phyloP scores from a whole-genome alignment of 1,284 basidiomycete species.

The Naganishia albida region DNA sequence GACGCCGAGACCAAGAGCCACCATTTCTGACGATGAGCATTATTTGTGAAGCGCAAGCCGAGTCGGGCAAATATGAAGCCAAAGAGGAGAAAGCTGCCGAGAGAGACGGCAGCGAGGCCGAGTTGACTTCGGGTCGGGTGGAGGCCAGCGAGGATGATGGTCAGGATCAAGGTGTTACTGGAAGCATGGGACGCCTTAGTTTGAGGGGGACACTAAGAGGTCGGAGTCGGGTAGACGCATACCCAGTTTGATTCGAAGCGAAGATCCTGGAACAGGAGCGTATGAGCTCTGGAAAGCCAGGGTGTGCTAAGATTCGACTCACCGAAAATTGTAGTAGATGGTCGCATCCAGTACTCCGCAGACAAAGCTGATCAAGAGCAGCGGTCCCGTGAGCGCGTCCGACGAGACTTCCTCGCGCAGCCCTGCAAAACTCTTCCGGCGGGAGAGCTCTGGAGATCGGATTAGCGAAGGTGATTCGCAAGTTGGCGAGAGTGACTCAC shows the following conservation, averaged over 20 bases:
- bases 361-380: conserved; percentile 24
- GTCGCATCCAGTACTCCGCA: conserved; percentile 21
- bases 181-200: neutral
- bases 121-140: conserved; percentile 22
- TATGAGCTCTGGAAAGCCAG: too few species aligned
- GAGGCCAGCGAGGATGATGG: conserved; percentile 25
- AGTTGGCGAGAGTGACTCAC: too few species aligned
- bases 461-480: neutral
- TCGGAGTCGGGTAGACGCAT: neutral
- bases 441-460: neutral
- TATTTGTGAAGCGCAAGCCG: conserved; percentile 18
- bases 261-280: neutral
- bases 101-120: conserved; percentile 20
- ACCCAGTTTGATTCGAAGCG: conserved; percentile 27
- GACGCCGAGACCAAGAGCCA: conserved; percentile 16
- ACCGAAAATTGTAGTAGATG: conserved; percentile 25
- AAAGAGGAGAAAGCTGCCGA: conserved; percentile 14
- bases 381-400: conserved; percentile 14
- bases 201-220: too few species aligned
- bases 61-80: conserved; percentile 23
- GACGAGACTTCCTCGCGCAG: conserved; percentile 24
- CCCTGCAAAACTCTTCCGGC: conserved; percentile 1
- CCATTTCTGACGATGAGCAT: conserved; percentile 24
- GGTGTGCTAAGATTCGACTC: neutral
- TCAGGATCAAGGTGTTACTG: conserved; percentile 24